Evolutionary conservation across 164 flowering plant species (phyloP).

Genomic region (Saururus chinensis): DNA sequence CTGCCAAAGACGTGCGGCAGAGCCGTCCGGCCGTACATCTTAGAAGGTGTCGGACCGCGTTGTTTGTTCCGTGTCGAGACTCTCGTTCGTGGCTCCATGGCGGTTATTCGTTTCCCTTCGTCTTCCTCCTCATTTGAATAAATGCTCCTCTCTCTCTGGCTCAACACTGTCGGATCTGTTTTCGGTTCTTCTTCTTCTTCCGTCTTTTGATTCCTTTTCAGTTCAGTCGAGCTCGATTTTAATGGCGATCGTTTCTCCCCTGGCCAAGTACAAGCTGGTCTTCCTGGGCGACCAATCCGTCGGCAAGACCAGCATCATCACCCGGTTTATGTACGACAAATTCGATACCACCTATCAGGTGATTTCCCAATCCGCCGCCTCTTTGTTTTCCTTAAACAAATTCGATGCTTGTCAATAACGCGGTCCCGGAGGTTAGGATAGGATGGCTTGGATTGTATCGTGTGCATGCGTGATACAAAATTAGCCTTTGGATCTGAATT

Average conservation of each 20-base stretch:
- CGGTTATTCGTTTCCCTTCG: neutral
- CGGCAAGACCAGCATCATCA: constrained; percentile 83
- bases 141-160: constrained; percentile 1
- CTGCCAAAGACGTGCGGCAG: too few species aligned
- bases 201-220: neutral
- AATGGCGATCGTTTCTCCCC: constrained; percentile 69
- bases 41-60: constrained; percentile 3
- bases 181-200: neutral
- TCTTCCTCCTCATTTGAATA: too few species aligned
- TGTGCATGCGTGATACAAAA: too few species aligned
- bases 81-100: neutral
- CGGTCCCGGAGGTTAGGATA: too few species aligned
- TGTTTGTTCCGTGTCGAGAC: neutral
- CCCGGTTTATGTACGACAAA: constrained; percentile 87
- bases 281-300: constrained; percentile 85
- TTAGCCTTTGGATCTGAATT: too few species aligned
- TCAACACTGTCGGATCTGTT: too few species aligned
- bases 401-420: too few species aligned
- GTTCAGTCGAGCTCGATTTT: neutral
- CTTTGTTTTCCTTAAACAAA: neutral
- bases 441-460: too few species aligned
- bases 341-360: constrained; percentile 89
- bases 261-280: constrained; percentile 74
- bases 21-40: neutral
- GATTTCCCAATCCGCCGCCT: neutral